Percentiles rank a stretch among this genome's conserved stretches.
Evolutionary conservation across 2,329 filamentous ascomycete genomes (phyloP).

Genomic region (Aspergillus intermedius): DNA sequence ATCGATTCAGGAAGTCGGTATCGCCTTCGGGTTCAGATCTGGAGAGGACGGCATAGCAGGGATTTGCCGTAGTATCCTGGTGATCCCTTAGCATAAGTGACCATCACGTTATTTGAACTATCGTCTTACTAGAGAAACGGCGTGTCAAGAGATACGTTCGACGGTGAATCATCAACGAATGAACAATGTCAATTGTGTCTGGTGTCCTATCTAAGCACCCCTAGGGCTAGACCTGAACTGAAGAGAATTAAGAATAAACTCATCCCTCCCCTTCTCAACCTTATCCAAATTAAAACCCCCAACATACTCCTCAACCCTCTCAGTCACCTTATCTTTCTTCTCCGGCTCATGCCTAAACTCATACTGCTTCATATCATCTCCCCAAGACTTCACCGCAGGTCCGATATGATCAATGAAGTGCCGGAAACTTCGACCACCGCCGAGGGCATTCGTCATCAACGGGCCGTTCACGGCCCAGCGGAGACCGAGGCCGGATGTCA

Average conservation of each 20-base stretch:
- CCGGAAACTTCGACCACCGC: conserved; percentile 8
- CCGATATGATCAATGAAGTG: conserved; percentile 14
- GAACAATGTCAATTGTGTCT: not conserved
- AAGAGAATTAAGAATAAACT: not conserved
- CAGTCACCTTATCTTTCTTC: conserved; percentile 2
- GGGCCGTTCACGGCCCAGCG: conserved; percentile 12
- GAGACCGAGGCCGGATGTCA: conserved; percentile 13
- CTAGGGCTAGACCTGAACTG: not conserved
- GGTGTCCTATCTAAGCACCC: not conserved
- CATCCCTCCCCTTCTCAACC: conserved; percentile 2
- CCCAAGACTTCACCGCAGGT: conserved; percentile 9
- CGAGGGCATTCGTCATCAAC: conserved; percentile 11
- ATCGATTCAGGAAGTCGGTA: too few relatives aligned
- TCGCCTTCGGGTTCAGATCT: too few relatives aligned
- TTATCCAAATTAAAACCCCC: conserved; percentile 1
- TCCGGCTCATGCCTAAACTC: conserved; percentile 2
- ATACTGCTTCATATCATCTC: conserved; percentile 10
- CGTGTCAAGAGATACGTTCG: too few relatives aligned
- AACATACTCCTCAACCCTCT: conserved; percentile 4
- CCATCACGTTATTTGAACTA: too few relatives aligned
- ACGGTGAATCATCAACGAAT: not conserved
- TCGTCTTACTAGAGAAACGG: too few relatives aligned
- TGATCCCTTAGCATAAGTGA: too few relatives aligned
- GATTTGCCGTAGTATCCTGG: too few relatives aligned
- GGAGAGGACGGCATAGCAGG: too few relatives aligned